phyloP scores from a whole-genome alignment of 306 rosid species.

The Senna tora region DNA sequence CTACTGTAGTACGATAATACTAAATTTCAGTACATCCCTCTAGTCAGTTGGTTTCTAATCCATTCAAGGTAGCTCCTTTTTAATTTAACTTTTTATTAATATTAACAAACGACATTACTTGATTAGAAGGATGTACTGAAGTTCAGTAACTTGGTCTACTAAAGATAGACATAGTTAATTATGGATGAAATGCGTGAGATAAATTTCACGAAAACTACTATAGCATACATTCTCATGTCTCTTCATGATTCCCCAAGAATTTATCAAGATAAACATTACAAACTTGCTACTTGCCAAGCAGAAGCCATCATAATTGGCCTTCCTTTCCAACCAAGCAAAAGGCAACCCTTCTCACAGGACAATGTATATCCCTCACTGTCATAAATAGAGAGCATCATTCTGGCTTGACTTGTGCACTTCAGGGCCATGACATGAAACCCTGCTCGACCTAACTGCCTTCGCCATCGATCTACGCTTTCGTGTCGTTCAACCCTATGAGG shows the following conservation, averaged over 20 bases:
- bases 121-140: no score
- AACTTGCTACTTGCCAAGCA: slow-evolving; percentile 70
- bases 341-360: slow-evolving; percentile 64
- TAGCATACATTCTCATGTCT: not conserved
- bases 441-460: slow-evolving; percentile 69
- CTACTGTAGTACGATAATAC: no score
- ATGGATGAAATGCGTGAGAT: not conserved
- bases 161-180: not conserved
- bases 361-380: slow-evolving; percentile 75
- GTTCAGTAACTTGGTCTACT: not conserved
- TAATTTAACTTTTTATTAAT: no score
- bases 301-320: slow-evolving; percentile 75
- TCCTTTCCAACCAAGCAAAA: slow-evolving; percentile 84
- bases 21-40: no score
- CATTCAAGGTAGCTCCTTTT: no score
- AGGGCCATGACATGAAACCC: slow-evolving; percentile 75
- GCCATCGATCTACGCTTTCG: slow-evolving; percentile 75
- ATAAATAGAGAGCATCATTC: slow-evolving; percentile 74
- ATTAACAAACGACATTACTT: no score
- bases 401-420: slow-evolving; percentile 69
- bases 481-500: slow-evolving; percentile 67
- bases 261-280: slow-evolving; percentile 10
- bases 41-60: no score
- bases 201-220: not conserved
- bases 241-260: not conserved